phyloP scores from a whole-genome alignment of 2,329 filamentous ascomycete genomes.

The Fusarium equiseti region DNA sequence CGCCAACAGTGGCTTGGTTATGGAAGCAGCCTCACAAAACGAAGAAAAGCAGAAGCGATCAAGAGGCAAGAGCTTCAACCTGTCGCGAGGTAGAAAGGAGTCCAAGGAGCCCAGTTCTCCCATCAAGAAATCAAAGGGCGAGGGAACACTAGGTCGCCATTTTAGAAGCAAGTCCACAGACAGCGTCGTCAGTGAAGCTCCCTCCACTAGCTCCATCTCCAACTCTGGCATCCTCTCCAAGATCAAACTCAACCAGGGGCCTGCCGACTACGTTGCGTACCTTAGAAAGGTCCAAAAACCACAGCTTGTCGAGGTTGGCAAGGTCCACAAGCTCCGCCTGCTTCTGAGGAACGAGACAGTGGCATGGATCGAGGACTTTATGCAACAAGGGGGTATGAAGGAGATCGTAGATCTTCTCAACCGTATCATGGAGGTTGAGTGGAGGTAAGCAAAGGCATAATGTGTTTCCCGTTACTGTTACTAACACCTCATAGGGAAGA shows the following conservation, averaged over 20 bases:
- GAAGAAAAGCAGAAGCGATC: conserved; percentile 64
- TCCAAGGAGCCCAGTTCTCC: conserved; percentile 74
- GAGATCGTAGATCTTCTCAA: conserved; percentile 89
- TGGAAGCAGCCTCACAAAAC: conserved; percentile 57
- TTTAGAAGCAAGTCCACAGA: conserved; percentile 80
- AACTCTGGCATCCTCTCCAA: conserved; percentile 72
- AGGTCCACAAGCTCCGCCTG: conserved; percentile 91
- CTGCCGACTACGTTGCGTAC: conserved; percentile 88
- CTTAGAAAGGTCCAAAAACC: conserved; percentile 84
- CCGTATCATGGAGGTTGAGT: conserved; percentile 95
- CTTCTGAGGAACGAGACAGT: conserved; percentile 95
- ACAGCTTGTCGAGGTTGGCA: conserved; percentile 89
- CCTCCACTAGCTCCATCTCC: conserved; percentile 65
- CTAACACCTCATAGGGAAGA: conserved; percentile 75
- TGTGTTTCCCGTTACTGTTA: background rate
- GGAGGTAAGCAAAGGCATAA: conserved; percentile 75
- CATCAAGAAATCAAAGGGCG: conserved; percentile 79
- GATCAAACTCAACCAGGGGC: conserved; percentile 79
- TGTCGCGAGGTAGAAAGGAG: conserved; percentile 74
- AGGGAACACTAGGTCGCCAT: conserved; percentile 71
- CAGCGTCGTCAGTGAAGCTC: conserved; percentile 72
- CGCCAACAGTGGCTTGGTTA: conserved; percentile 52
- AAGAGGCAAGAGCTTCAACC: conserved; percentile 74
- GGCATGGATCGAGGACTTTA: conserved; percentile 93
- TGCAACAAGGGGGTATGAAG: conserved; percentile 89